Evolutionary conservation across 768 basidiomycete genomes (phyloP).

Genomic region (Suillus alpinus): DNA sequence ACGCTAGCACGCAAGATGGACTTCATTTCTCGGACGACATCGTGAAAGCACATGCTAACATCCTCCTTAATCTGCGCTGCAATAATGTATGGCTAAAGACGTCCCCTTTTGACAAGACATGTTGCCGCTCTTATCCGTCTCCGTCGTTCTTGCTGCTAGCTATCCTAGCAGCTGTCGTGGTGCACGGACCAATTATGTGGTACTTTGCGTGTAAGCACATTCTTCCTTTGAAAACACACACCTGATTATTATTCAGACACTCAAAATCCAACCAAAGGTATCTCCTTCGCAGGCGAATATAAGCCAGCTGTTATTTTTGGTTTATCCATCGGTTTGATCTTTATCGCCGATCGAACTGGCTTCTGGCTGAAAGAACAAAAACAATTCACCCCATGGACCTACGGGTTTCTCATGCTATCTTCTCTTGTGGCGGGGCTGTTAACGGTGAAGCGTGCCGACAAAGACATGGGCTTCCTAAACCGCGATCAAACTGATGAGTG

Average conservation of each 20-base stretch:
- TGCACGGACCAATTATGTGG: conserved; percentile 50
- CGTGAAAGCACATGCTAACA: conserved; percentile 66
- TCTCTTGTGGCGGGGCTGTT: conserved; percentile 56
- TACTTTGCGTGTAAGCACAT: conserved; percentile 33
- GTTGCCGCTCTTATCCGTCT: conserved; percentile 75
- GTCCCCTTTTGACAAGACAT: conserved; percentile 72
- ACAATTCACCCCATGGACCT: conserved; percentile 68
- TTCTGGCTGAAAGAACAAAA: conserved; percentile 92
- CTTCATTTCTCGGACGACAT: conserved; percentile 72
- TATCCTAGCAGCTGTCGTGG: conserved; percentile 44
- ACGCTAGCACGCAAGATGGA: conserved; percentile 77
- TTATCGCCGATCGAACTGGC: conserved; percentile 78
- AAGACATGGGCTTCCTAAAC: conserved; percentile 86
- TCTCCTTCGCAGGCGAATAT: conserved; percentile 14
- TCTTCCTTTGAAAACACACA: conserved; percentile 9
- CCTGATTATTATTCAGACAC: conserved; percentile 16
- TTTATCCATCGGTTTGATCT: conserved; percentile 63
- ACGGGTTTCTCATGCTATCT: conserved; percentile 54
- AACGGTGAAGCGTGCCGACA: conserved; percentile 69
- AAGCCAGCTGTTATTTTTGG: conserved; percentile 61
- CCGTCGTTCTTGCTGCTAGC: conserved; percentile 56
- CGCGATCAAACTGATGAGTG: conserved; percentile 94
- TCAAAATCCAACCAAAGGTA: conserved; percentile 11
- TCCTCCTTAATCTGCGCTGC: conserved; percentile 79
- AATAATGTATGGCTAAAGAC: conserved; percentile 64